Percentiles rank a stretch among this genome's conserved stretches.
phyloP scores from a whole-genome alignment of 73 alveolate species.

The Blepharisma japonicum region DNA sequence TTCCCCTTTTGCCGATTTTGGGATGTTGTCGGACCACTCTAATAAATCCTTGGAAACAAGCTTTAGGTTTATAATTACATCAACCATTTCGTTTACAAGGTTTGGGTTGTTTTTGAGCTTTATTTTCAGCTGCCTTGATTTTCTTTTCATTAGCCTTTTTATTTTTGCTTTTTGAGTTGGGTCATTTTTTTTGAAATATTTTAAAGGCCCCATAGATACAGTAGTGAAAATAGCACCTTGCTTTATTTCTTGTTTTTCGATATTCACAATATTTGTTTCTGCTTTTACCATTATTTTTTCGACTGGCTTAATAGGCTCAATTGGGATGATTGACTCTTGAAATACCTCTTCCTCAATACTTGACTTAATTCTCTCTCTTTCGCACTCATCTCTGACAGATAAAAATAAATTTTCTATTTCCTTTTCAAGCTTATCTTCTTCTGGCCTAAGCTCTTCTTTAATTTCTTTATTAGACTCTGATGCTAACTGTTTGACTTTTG shows the following conservation, averaged over 20 bases:
- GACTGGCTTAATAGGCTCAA: background rate
- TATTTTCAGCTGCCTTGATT: no score
- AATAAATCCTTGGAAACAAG: no score
- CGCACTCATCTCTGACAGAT: constrained; percentile 17
- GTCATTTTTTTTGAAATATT: background rate
- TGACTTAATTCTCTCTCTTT: background rate
- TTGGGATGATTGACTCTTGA: background rate
- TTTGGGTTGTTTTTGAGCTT: no score
- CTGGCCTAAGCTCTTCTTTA: background rate
- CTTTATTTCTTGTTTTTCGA: background rate
- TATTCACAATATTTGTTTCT: background rate
- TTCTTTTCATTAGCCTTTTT: no score
- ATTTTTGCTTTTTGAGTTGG: no score
- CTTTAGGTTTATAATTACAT: no score
- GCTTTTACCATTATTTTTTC: background rate
- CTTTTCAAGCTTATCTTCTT: background rate
- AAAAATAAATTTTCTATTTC: constrained; percentile 14
- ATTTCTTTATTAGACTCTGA: background rate
- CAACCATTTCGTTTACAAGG: no score
- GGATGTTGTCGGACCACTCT: no score
- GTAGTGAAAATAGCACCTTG: background rate
- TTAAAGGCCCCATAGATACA: background rate
- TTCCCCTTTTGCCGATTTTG: no score
- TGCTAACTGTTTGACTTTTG: no score
- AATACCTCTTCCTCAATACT: background rate